Percentiles rank a stretch among this genome's conserved stretches.
These are phyloP conservation scores for Excoecaria cochinchinensis DNA, from an alignment of 345 rosid genomes.

Conservation along the genomic window DNA sequence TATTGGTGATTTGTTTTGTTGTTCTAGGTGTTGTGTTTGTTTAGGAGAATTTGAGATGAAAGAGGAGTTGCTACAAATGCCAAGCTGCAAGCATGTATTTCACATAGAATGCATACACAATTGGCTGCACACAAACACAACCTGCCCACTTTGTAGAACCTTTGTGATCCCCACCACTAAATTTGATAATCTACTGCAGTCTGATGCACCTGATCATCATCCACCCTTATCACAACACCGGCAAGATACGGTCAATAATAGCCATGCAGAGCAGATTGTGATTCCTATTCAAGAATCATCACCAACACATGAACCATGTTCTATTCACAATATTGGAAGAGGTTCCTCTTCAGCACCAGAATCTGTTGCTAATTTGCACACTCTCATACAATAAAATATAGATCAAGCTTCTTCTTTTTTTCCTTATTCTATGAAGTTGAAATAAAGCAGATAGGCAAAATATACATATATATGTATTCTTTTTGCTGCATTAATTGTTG, in stretches of 20 bases:
- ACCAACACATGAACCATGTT: constrained; percentile 10
- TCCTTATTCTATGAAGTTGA: background rate
- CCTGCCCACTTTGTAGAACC: constrained; percentile 90
- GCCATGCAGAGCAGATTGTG: constrained; percentile 10
- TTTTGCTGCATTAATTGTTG: background rate
- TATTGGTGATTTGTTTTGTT: background rate
- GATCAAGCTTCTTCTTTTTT: constrained; percentile 1
- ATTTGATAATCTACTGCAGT: constrained; percentile 14
- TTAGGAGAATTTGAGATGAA: constrained; percentile 84
- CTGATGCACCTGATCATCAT: background rate
- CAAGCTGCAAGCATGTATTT: constrained; percentile 83
- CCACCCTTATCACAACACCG: constrained; percentile 11
- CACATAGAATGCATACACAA: constrained; percentile 78
- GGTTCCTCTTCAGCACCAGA: constrained; percentile 10
- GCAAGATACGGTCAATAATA: background rate
- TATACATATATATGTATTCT: background rate
- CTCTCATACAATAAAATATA: background rate
- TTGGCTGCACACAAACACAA: constrained; percentile 82
- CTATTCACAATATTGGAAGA: constrained; percentile 1
- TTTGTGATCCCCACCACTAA: constrained; percentile 44
- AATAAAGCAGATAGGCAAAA: background rate
- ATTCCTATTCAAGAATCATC: constrained; percentile 22
- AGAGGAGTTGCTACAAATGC: constrained; percentile 82
- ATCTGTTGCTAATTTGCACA: constrained; percentile 1
- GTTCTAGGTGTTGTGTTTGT: constrained; percentile 85